These are phyloP conservation scores for Diaporthe sp. DNA, from an alignment of 2,329 filamentous ascomycete genomes.

Conservation along the genomic window DNA sequence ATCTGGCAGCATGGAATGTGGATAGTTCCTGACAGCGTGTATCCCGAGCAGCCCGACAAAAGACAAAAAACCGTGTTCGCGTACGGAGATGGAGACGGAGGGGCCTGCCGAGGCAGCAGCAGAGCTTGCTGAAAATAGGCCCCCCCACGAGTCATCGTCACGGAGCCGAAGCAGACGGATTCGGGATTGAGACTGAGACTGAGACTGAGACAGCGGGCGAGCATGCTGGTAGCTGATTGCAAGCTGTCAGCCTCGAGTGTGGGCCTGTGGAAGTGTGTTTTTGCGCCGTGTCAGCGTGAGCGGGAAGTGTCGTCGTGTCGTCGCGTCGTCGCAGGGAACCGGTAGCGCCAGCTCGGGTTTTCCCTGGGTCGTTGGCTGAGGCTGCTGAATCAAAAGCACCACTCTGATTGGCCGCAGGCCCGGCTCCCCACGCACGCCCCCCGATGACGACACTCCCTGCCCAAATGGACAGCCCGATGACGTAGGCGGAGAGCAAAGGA, in stretches of 20 bases:
- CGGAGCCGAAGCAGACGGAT: slow-evolving; percentile 8
- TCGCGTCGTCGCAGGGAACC: slow-evolving; percentile 2
- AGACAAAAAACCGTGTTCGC: not conserved
- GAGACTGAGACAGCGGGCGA: slow-evolving; percentile 12
- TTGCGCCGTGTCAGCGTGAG: slow-evolving; percentile 3
- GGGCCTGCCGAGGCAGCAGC: not conserved
- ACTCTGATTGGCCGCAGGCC: slow-evolving; percentile 18
- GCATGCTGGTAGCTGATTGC: not conserved
- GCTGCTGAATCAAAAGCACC: not conserved
- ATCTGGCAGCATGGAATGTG: not conserved
- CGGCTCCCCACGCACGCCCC: slow-evolving; percentile 9
- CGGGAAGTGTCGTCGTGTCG: slow-evolving; percentile 8
- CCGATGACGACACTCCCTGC: slow-evolving; percentile 35
- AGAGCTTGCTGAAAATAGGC: slow-evolving; percentile 10
- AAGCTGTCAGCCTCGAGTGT: not conserved
- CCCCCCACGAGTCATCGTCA: slow-evolving; percentile 14
- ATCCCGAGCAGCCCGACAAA: not conserved
- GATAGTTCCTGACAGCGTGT: not conserved
- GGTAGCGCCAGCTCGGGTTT: slow-evolving; percentile 4
- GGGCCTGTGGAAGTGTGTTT: not conserved
- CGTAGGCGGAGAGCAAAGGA: slow-evolving; percentile 24
- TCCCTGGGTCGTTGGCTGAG: slow-evolving; percentile 13
- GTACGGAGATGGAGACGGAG: not conserved
- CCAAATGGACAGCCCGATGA: slow-evolving; percentile 26
- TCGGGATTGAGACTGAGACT: slow-evolving; percentile 1